Evolutionary conservation across 2,329 filamentous ascomycete genomes (phyloP).

Genomic region (Xylaria digitata): DNA sequence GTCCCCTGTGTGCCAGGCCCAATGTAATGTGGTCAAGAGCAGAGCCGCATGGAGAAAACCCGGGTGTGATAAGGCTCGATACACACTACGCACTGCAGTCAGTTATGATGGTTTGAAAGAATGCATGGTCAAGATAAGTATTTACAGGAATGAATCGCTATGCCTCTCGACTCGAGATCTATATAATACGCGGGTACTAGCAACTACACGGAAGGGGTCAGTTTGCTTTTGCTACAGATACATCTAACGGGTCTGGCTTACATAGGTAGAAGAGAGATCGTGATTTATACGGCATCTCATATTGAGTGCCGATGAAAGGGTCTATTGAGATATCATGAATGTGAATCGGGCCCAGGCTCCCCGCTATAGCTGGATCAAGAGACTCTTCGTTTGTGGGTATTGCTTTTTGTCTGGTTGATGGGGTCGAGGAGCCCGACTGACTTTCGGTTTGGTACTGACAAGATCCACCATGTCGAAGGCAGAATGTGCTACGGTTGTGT

Average conservation of each 20-base stretch:
- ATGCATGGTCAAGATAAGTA: constrained; percentile 10
- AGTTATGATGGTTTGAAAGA: constrained; percentile 5
- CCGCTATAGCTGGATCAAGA: constrained; percentile 38
- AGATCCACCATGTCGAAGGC: constrained; percentile 58
- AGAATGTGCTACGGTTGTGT: constrained; percentile 54
- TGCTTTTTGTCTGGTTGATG: constrained; percentile 36
- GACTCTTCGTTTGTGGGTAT: constrained; percentile 43
- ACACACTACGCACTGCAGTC: constrained; percentile 50
- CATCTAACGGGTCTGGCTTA: constrained; percentile 45
- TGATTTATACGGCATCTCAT: constrained; percentile 51
- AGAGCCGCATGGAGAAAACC: constrained; percentile 60
- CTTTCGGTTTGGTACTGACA: constrained; percentile 52
- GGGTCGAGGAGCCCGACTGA: constrained; percentile 39
- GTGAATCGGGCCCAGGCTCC: constrained; percentile 37
- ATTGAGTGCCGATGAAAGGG: constrained; percentile 47
- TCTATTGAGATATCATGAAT: constrained; percentile 43
- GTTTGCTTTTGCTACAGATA: constrained; percentile 13
- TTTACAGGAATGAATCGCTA: constrained; percentile 51
- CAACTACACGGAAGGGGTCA: constrained; percentile 48
- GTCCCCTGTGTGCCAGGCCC: constrained; percentile 59
- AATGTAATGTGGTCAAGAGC: constrained; percentile 58
- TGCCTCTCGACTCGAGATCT: constrained; percentile 54
- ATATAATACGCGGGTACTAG: constrained; percentile 56
- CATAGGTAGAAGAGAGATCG: constrained; percentile 53
- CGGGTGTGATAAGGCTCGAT: constrained; percentile 57